These are phyloP conservation scores for Paragyromitra xinjiangensis DNA, from an alignment of 495 filamentous ascomycete species.

Conservation along the genomic window DNA sequence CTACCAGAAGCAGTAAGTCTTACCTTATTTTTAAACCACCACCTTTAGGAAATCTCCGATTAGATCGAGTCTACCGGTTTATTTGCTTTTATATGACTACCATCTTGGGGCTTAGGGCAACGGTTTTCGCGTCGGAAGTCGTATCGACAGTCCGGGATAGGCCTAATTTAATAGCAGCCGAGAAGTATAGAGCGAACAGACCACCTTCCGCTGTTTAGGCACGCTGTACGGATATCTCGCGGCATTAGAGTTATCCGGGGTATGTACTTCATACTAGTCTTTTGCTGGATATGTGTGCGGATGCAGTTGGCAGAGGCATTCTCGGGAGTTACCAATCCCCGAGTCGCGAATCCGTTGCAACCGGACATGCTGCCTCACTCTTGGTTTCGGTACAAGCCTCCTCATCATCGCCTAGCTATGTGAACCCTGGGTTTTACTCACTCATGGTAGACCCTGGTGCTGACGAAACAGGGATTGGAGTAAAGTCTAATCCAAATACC, in stretches of 20 bases:
- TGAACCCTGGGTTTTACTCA: too few relatives aligned
- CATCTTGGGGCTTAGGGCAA: neutral
- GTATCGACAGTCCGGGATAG: neutral
- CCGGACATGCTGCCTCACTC: too few relatives aligned
- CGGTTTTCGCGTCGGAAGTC: constrained; percentile 19
- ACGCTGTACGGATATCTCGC: neutral
- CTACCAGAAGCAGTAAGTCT: constrained; percentile 19
- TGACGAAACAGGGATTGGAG: too few relatives aligned
- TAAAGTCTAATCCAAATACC: too few relatives aligned
- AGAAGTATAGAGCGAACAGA: constrained; percentile 5
- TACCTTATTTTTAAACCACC: constrained; percentile 14
- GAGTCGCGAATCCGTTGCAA: neutral
- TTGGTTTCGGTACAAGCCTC: too few relatives aligned
- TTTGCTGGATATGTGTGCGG: neutral
- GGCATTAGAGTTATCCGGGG: neutral
- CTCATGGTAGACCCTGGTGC: too few relatives aligned
- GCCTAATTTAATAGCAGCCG: neutral
- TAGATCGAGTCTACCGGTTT: constrained; percentile 17
- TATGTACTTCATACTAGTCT: neutral
- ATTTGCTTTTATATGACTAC: neutral
- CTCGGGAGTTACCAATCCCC: neutral
- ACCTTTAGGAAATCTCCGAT: constrained; percentile 25
- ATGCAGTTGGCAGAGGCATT: neutral
- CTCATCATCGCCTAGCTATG: too few relatives aligned
- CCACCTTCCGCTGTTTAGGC: constrained; percentile 6